Conservation (phyloP, 257 asterid genomes). For the Cynanchum wilfordii region DNA sequence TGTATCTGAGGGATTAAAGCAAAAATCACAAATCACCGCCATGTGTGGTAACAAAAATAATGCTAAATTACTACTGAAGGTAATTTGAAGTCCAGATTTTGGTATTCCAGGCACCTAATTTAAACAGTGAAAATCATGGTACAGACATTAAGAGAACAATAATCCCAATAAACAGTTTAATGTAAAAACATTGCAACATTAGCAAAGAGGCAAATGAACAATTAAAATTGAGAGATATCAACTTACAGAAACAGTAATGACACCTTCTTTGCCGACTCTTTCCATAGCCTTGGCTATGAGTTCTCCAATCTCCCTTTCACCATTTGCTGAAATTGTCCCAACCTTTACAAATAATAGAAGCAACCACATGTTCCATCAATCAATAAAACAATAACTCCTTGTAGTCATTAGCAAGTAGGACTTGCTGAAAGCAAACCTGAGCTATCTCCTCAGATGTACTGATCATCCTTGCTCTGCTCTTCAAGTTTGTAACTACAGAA, state of each 20-base stretch:
- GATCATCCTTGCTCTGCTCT: constrained; percentile 53
- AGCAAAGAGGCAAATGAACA: not conserved
- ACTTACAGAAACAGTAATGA: constrained; percentile 60
- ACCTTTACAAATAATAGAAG: constrained; percentile 27
- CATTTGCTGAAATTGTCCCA: constrained; percentile 58
- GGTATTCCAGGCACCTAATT: not conserved
- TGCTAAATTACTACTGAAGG: constrained; percentile 1
- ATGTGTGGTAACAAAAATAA: not conserved
- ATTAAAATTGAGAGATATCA: not conserved
- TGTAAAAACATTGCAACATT: not conserved
- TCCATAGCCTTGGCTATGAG: constrained; percentile 67
- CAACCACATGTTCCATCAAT: not conserved
- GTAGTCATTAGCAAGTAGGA: not conserved
- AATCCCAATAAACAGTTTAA: not conserved
- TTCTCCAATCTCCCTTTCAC: constrained; percentile 59
- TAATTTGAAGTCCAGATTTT: not conserved
- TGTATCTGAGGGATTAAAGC: not conserved
- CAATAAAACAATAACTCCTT: not conserved
- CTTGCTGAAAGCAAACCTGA: constrained; percentile 26
- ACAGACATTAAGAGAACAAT: not conserved
- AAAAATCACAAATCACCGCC: not conserved
- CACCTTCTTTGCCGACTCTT: constrained; percentile 66
- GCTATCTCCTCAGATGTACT: constrained; percentile 59
- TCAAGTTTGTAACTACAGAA: constrained; percentile 42
- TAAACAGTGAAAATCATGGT: not conserved